Evolutionary conservation across 495 filamentous ascomycete species (phyloP).

Genomic region (Podospora tetraspora): DNA sequence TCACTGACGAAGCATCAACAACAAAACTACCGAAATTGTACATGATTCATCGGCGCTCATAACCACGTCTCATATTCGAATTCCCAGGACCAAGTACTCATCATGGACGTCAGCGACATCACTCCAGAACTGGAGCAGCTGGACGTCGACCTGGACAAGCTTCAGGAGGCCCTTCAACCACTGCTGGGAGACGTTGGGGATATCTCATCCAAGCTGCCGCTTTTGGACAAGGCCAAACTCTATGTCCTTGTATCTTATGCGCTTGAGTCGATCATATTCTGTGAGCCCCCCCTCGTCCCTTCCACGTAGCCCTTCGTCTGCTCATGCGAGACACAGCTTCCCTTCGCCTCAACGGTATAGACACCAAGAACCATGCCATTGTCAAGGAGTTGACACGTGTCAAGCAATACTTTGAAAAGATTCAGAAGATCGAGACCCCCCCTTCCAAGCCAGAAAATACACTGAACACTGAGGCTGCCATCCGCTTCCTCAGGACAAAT

Average conservation of each 20-base stretch:
- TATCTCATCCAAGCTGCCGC: conserved; percentile 69
- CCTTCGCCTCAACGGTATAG: conserved; percentile 69
- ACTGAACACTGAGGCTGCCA: conserved; percentile 75
- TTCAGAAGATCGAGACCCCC: conserved; percentile 56
- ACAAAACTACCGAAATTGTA: neutral
- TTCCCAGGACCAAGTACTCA: neutral
- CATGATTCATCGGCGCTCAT: too few relatives aligned
- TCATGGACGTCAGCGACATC: conserved; percentile 42
- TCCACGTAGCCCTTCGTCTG: neutral
- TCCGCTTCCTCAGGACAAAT: conserved; percentile 72
- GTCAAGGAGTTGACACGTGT: conserved; percentile 79
- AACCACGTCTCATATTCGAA: neutral
- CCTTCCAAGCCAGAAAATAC: conserved; percentile 52
- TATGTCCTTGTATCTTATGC: conserved; percentile 79
- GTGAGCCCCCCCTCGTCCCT: conserved; percentile 41
- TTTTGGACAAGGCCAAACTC: conserved; percentile 91
- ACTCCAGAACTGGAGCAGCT: conserved; percentile 60
- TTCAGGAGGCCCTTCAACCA: conserved; percentile 67
- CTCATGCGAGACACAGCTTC: conserved; percentile 54
- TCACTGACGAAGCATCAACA: neutral
- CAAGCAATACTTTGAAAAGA: conserved; percentile 89
- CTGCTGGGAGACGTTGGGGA: conserved; percentile 58
- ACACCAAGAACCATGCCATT: conserved; percentile 78
- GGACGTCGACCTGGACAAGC: conserved; percentile 67
- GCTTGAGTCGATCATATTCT: conserved; percentile 88